Evolutionary conservation across 2,329 filamentous ascomycete species (phyloP), one percentile per base, ranked within the genome.

Genomic region (Penicillium capsulatum): DNA sequence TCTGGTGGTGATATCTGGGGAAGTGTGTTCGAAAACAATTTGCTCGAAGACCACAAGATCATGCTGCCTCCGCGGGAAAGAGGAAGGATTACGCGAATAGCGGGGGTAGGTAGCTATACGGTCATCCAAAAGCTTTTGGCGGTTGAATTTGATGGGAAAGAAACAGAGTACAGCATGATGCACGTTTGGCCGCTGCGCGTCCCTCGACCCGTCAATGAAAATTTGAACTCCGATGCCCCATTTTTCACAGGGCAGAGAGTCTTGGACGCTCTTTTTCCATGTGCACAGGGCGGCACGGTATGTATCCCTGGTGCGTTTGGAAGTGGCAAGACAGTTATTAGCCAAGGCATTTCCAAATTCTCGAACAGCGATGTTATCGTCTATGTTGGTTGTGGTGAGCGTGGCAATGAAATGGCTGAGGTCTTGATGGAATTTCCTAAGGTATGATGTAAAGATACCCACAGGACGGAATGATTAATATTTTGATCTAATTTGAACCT

Each of bases 381-480:
- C 57, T 98, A 98, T 65, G 92, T 98, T 45, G 92, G 92, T 44
- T 84, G 77, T 54, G 87, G 90, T 57, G 92, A 98, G 72, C 86
- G 92, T 58, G 92, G 92, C 55, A 98, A 98, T 65, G 92, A 98
- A 72, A 98, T 98, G 92, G 92, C 92, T 50, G 92, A 98, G 78
- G 92, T 98, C 55, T 78, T 98, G 78, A 97, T 96, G 86, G 92
- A 98, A 71, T 98, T 98, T 77, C 92, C 92, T 43, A 89, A 97
- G 64, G 76, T 79, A 62, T 42, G 61, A 24, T 24, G 22, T 24
- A 24, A 24, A 24, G 22, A 24, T 24, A 24, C 22, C 22, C 22
- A 24, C 22, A 24, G 22, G 22, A 24, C 22, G 22, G 22, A 24
- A 24, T 24, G 22, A 24, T 24, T 24, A 24, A 24, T 24, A 24